phyloP scores from a whole-genome alignment of 441 rosid species.

The Isatis lusitanica region DNA sequence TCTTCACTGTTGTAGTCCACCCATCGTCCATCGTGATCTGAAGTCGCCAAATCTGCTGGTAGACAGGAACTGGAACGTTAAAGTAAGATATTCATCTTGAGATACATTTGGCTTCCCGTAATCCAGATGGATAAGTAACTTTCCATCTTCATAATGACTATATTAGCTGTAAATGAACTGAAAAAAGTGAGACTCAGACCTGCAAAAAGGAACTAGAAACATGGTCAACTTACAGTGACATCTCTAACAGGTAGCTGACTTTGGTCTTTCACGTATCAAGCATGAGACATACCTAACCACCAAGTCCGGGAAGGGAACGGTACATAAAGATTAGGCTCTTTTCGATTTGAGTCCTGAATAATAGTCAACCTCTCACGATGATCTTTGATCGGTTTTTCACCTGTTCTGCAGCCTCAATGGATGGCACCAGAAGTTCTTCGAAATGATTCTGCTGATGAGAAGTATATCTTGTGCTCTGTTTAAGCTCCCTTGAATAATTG shows the following conservation, averaged over 20 bases:
- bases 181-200: neutral
- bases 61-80: conserved; percentile 87
- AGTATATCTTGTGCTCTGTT: conserved; percentile 46
- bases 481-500: conserved; percentile 5
- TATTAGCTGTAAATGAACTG: too few species aligned
- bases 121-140: too few species aligned
- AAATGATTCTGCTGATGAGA: conserved; percentile 88
- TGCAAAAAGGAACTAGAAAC: neutral
- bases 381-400: conserved; percentile 16
- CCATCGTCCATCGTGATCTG: conserved; percentile 91
- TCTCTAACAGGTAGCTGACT: conserved; percentile 81
- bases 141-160: too few species aligned
- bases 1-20: conserved; percentile 89
- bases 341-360: neutral
- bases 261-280: conserved; percentile 90
- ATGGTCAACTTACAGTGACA: conserved; percentile 4
- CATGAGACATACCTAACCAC: conserved; percentile 76
- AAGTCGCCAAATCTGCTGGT: conserved; percentile 94
- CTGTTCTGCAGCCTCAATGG: conserved; percentile 83
- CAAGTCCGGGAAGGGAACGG: conserved; percentile 90
- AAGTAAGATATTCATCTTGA: conserved; percentile 49
- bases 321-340: conserved; percentile 26
- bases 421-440: conserved; percentile 99
- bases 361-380: neutral
- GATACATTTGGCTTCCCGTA: neutral